phyloP scores from a whole-genome alignment of 768 basidiomycete genomes.

The Mycena maculata region DNA sequence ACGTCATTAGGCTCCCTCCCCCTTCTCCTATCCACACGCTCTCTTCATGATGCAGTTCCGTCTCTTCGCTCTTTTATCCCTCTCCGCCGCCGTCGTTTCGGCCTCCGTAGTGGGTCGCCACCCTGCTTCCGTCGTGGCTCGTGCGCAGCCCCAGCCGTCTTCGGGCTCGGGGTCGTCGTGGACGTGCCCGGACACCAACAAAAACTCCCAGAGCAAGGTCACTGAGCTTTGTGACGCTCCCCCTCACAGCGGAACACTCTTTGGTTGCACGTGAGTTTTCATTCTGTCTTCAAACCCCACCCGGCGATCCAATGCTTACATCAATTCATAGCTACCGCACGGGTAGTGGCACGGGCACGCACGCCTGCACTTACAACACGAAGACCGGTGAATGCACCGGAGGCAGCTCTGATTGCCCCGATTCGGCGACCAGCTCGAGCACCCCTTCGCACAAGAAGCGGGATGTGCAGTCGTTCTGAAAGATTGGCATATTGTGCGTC shows the following conservation, averaged over 20 bases:
- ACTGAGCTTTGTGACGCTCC: slow-evolving; percentile 24
- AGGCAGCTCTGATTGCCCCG: slow-evolving; percentile 7
- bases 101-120: slow-evolving; percentile 3
- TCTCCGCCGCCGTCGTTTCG: slow-evolving; percentile 13
- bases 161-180: slow-evolving; percentile 3
- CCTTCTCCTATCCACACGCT: slow-evolving; percentile 6
- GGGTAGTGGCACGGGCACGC: slow-evolving; percentile 26
- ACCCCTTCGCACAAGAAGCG: slow-evolving; percentile 16
- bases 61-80: slow-evolving; percentile 16
- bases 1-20: not conserved
- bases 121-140: not conserved
- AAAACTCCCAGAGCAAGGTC: slow-evolving; percentile 1
- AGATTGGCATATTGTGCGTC: too few species aligned
- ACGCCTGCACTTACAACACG: slow-evolving; percentile 25
- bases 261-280: slow-evolving; percentile 31
- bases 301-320: too few species aligned
- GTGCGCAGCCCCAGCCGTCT: slow-evolving; percentile 16
- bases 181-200: slow-evolving; percentile 18
- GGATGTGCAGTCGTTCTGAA: too few species aligned
- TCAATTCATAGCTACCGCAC: slow-evolving; percentile 14
- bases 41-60: slow-evolving; percentile 33
- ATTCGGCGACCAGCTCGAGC: not conserved
- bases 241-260: slow-evolving; percentile 13
- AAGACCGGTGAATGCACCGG: slow-evolving; percentile 10
- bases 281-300: too few species aligned